Evolutionary conservation across 2,329 filamentous ascomycete genomes (phyloP).

Genomic region (Trichoderma cornu-damae): DNA sequence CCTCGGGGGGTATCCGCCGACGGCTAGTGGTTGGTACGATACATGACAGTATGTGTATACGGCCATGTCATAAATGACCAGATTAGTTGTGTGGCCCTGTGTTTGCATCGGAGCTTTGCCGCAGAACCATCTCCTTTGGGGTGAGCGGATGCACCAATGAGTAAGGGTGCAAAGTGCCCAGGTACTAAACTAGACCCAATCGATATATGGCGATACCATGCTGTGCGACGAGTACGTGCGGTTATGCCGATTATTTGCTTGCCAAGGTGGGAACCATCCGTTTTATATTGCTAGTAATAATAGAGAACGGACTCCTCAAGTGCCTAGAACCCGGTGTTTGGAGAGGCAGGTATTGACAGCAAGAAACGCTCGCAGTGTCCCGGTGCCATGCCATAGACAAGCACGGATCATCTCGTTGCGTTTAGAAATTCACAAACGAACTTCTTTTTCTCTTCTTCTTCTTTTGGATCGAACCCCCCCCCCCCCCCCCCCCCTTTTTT

Average conservation of each 20-base stretch:
- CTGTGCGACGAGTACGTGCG: background rate
- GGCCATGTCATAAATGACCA: slow-evolving; percentile 16
- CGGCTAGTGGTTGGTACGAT: background rate
- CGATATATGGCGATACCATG: background rate
- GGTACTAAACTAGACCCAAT: slow-evolving; percentile 3
- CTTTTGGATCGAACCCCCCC: background rate
- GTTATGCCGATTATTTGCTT: background rate
- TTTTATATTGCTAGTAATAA: no score
- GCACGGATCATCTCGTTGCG: no score
- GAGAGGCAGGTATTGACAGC: no score
- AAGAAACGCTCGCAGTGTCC: no score
- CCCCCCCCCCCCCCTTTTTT: no score
- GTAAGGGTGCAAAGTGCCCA: slow-evolving; percentile 5
- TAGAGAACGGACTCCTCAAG: no score
- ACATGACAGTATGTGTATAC: background rate
- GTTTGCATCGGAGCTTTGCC: slow-evolving; percentile 15
- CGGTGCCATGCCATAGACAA: no score
- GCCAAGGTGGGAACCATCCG: background rate
- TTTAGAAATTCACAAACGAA: no score
- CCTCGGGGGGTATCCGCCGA: slow-evolving; percentile 10
- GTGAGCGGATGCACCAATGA: background rate
- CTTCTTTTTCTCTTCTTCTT: background rate
- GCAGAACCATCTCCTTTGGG: background rate
- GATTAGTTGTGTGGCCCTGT: slow-evolving; percentile 9
- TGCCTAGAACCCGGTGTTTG: no score